These are phyloP conservation scores for Stevia rebaudiana DNA, from an alignment of 140 eudicot genomes.

Conservation along the genomic window DNA sequence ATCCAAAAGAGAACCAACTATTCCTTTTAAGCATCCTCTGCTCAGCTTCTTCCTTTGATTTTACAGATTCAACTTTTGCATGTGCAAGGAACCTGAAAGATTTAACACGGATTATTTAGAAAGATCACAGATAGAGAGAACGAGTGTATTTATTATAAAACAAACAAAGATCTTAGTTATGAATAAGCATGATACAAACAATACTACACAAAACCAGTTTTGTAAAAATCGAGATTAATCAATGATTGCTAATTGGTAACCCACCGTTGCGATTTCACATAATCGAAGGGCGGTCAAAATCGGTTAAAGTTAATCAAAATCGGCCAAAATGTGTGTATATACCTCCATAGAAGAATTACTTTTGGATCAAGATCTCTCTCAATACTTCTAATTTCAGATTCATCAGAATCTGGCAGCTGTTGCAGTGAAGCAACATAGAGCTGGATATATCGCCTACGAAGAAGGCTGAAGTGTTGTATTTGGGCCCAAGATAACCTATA, in stretches of 20 bases:
- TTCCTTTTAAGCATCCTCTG: slow-evolving; percentile 63
- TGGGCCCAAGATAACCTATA: slow-evolving; percentile 89
- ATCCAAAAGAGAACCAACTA: slow-evolving; percentile 87
- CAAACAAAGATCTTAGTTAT: neutral
- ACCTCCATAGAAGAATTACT: slow-evolving; percentile 97
- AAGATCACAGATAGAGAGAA: slow-evolving; percentile 16
- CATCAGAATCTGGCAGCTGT: slow-evolving; percentile 40
- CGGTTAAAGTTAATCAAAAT: too few species aligned
- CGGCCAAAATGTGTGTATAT: slow-evolving; percentile 18
- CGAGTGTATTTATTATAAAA: neutral
- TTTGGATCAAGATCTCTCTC: slow-evolving; percentile 96
- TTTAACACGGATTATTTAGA: slow-evolving; percentile 18
- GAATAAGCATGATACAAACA: slow-evolving; percentile 6
- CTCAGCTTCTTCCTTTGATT: slow-evolving; percentile 94
- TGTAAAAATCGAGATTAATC: too few species aligned
- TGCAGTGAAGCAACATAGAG: slow-evolving; percentile 75
- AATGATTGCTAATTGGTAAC: too few species aligned
- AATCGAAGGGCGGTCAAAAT: too few species aligned
- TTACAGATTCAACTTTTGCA: slow-evolving; percentile 91
- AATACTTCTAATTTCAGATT: slow-evolving; percentile 55
- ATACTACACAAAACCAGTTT: slow-evolving; percentile 2
- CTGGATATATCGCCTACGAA: slow-evolving; percentile 78
- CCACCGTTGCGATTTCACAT: too few species aligned
- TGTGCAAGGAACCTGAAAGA: slow-evolving; percentile 89
- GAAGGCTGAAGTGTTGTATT: slow-evolving; percentile 61